Conservation (phyloP, 768 basidiomycete species). For the Arthromyces matolae region DNA sequence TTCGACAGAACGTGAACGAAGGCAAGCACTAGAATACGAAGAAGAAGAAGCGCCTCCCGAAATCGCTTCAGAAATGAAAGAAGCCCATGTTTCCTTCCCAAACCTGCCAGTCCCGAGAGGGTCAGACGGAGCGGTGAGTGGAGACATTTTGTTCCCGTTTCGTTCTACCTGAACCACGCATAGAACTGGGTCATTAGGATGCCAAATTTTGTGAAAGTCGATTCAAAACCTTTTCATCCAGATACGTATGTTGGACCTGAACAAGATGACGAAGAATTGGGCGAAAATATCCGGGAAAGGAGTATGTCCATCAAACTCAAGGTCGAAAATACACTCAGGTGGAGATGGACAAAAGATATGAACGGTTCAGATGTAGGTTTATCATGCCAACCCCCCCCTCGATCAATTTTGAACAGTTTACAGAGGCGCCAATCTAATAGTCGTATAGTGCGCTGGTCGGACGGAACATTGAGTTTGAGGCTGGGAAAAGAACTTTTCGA, state of each 20-base stretch:
- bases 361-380: conserved; percentile 72
- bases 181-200: conserved; percentile 91
- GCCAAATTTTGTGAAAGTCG: conserved; percentile 91
- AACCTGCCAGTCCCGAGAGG: conserved; percentile 80
- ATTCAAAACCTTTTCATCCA: conserved; percentile 86
- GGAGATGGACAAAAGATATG: conserved; percentile 87
- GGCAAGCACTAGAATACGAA: conserved; percentile 75
- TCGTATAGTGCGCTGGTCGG: conserved; percentile 92
- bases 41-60: conserved; percentile 69
- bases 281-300: conserved; percentile 65
- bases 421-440: conserved; percentile 87
- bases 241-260: conserved; percentile 83
- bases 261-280: conserved; percentile 67
- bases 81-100: conserved; percentile 78
- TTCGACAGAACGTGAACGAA: conserved; percentile 56
- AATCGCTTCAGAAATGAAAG: conserved; percentile 51
- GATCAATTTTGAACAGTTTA: conserved; percentile 6
- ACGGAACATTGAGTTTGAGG: conserved; percentile 86
- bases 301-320: conserved; percentile 83
- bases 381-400: not conserved
- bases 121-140: conserved; percentile 75
- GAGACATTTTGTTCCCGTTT: not conserved
- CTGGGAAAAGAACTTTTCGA: conserved; percentile 95
- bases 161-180: not conserved
- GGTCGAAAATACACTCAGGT: conserved; percentile 92